phyloP scores from a whole-genome alignment of 257 asterid species.

The Agastache rugosa region DNA sequence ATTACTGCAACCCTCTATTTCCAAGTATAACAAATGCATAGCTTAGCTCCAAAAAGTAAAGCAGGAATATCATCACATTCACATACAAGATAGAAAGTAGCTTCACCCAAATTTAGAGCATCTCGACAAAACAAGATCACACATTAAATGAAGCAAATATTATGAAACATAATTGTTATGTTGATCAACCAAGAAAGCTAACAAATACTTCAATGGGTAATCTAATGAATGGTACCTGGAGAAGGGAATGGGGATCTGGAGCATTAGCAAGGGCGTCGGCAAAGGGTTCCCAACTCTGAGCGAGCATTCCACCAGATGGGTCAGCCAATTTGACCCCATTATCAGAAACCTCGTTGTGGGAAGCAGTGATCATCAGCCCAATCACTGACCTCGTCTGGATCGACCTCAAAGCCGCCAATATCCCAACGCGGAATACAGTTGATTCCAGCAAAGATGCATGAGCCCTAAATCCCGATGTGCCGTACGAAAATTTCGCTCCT shows the following conservation, averaged over 20 bases:
- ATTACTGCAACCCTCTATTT: background rate
- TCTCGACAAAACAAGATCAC: too few species aligned
- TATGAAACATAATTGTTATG: background rate
- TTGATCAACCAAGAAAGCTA: too few species aligned
- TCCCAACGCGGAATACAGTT: constrained; percentile 80
- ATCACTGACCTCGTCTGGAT: constrained; percentile 65
- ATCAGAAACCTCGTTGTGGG: constrained; percentile 79
- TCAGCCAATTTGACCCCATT: constrained; percentile 93
- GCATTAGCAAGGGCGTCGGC: constrained; percentile 83
- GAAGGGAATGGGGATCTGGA: constrained; percentile 60
- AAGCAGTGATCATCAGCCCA: constrained; percentile 95
- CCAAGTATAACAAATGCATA: background rate
- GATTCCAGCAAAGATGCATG: constrained; percentile 75
- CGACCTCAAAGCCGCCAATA: constrained; percentile 87
- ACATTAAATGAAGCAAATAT: background rate
- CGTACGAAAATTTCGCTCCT: constrained; percentile 79
- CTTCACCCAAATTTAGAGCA: background rate
- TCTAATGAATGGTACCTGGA: constrained; percentile 76
- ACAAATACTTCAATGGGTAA: too few species aligned
- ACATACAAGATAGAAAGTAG: too few species aligned
- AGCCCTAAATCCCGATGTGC: constrained; percentile 90
- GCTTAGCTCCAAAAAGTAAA: too few species aligned
- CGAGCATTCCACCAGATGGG: constrained; percentile 91
- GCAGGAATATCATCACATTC: too few species aligned
- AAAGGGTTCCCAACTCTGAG: constrained; percentile 95